Evolutionary conservation across 306 rosid species (phyloP), one percentile per base, ranked within the genome.

Genomic region (Betula pendula): DNA sequence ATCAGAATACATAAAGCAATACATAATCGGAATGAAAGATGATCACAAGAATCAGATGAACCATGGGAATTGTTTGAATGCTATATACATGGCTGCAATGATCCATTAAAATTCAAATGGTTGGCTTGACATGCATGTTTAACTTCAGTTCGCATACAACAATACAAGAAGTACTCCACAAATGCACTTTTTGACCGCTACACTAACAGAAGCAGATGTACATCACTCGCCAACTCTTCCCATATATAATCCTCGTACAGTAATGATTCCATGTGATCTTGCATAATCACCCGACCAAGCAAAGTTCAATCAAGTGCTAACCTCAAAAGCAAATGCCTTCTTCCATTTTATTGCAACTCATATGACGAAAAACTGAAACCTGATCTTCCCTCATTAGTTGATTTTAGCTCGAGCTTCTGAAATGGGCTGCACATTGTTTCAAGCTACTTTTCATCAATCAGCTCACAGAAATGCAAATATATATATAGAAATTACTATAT

Each of bases 301-400:
- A 22, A 62, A 48, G 53, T 62, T 76, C 72, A 70, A 56, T 40
- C 49, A 43, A 59, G 45, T 56, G 73, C 43, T 42, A 43, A 66
- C 69, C 58, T 66, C 47, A 35, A 35, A 27, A 73, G 44, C 8
- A 51, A n/a, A 5, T 47, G 15, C 0, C 29, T 51, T 70, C 43
- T 17, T 68, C 31, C 66, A 45, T 56, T 70, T 84, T 83, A 95
- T 50, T 77, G 96, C 78, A 95, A 77, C 82, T 89, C 96, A 27
- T 95, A 92, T 7, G 97, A 92, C 33, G 97, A 90, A 80, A 89
- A 95, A 68, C 96, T 90, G 93, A 90, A 92, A 77, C 97, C 97
- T 1, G 71, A 80, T 83, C 97, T 88, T 66, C 90, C 97, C 81
- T 92, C 96, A 49, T 92, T 92, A 7, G 96, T 89, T 45, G 96